These are phyloP conservation scores for Talaromyces trachyspermus DNA, from an alignment of 495 filamentous ascomycete genomes.

Conservation along the genomic window DNA sequence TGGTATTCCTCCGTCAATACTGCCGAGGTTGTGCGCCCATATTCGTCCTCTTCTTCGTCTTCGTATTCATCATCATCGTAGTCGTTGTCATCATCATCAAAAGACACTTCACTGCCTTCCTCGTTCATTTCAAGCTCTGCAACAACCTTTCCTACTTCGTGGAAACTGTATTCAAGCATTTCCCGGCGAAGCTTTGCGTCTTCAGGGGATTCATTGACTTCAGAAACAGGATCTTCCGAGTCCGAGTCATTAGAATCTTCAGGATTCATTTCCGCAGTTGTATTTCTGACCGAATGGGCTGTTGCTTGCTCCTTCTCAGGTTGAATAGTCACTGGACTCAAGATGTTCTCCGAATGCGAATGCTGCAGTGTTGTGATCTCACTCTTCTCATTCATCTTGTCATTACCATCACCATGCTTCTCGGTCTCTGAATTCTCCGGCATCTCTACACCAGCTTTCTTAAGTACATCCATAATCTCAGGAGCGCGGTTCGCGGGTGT, in stretches of 20 bases:
- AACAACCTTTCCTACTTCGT: constrained; percentile 81
- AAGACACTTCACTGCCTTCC: constrained; percentile 48
- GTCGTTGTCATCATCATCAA: constrained; percentile 47
- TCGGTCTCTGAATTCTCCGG: constrained; percentile 16
- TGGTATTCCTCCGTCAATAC: constrained; percentile 66
- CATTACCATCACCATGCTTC: neutral
- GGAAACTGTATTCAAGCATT: constrained; percentile 85
- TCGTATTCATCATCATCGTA: constrained; percentile 52
- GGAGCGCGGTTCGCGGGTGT: constrained; percentile 53
- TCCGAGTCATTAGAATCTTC: constrained; percentile 4
- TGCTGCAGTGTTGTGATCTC: neutral
- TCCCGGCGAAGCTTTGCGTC: constrained; percentile 75
- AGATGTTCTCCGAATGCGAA: too few species aligned
- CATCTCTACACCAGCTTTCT: constrained; percentile 61
- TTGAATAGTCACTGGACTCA: too few species aligned
- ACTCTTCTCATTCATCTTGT: neutral
- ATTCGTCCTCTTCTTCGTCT: constrained; percentile 56
- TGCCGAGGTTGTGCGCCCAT: constrained; percentile 56
- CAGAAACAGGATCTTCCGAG: constrained; percentile 21
- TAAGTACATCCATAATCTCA: constrained; percentile 57
- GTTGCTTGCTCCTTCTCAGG: too few species aligned
- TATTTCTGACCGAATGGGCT: too few species aligned
- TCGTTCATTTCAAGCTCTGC: constrained; percentile 88
- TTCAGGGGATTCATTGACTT: constrained; percentile 63
- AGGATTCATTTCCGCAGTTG: neutral